Evolutionary conservation across 108 stramenopile species (phyloP), one percentile per base, ranked within the genome.

Genomic region (Skeletonema costatum): DNA sequence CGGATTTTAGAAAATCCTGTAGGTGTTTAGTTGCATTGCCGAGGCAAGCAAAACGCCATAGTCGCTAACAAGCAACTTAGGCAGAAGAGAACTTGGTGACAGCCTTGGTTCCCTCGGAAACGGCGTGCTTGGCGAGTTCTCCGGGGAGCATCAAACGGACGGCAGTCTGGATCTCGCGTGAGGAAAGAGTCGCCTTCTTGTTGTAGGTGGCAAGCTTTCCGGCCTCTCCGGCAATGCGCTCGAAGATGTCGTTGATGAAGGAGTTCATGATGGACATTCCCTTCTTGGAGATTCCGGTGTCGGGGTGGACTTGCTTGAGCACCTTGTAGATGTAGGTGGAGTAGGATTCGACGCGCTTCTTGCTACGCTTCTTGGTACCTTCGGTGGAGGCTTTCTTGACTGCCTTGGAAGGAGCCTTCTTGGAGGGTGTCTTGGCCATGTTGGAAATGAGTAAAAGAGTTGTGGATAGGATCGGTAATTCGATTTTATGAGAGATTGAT

Each of bases 281-380:
- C 38, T 39, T 39, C 38, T 39, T 39, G 38, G 38, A 39, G 79
- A 95, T 94, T 92, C 38, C 87, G 87, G 78, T 90, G 89, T 69
- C 87, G 42, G 42, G 68, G 87, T 89, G 88, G 75, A 86, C 89
- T 76, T 90, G 89, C 86, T 97, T 97, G 66, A 94, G 75, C 70
- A 97, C 96, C 90, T 92, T 92, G 93, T 97, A 95, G 80, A 97
- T 95, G 90, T 97, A 97, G 42, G 91, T 90, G 65, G 85, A 84
- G 89, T 93, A 97, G 38, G 89, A 82, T 69, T 97, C 94, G 30
- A 74, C 78, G 58, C 94, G 85, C 90, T 93, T 95, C 83, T 89
- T 90, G 74, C 53, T 56, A 25, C 65, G 88, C 82, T 89, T 89
- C 82, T 89, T 74, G 63, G 92, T 90, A 46, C 88, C 87, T 31